phyloP scores from a whole-genome alignment of 768 basidiomycete genomes.

The Calocybe cyanea region DNA sequence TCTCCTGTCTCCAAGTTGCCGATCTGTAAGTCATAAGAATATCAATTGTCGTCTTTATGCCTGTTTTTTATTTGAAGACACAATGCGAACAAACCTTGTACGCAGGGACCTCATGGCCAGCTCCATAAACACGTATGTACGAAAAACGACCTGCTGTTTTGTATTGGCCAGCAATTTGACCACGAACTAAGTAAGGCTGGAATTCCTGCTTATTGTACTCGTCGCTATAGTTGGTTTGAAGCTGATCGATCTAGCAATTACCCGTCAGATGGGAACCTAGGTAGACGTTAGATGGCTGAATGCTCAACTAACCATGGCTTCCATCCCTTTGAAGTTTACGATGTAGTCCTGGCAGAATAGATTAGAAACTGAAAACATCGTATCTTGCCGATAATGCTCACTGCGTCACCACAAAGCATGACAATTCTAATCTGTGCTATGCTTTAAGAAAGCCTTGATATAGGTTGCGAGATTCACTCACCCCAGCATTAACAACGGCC shows the following conservation, averaged over 20 bases:
- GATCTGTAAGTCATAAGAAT: constrained; percentile 22
- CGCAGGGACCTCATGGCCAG: constrained; percentile 46
- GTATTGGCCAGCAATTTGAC: constrained; percentile 45
- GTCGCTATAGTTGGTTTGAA: constrained; percentile 42
- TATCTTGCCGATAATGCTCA: constrained; percentile 19
- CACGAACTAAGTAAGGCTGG: constrained; percentile 45
- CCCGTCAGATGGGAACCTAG: background rate
- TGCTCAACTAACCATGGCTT: constrained; percentile 42
- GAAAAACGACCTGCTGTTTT: constrained; percentile 59
- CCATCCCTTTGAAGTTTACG: constrained; percentile 51
- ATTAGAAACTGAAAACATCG: background rate
- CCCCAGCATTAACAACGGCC: constrained; percentile 55
- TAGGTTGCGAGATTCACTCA: constrained; percentile 18
- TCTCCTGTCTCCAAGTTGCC: constrained; percentile 34
- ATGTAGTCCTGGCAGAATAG: constrained; percentile 39
- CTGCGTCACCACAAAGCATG: constrained; percentile 55
- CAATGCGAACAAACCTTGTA: constrained; percentile 29
- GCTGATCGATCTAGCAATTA: constrained; percentile 34
- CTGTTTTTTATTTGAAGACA: background rate
- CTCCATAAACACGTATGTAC: constrained; percentile 48
- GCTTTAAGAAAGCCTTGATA: background rate
- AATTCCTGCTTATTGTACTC: constrained; percentile 40
- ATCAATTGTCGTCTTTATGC: background rate
- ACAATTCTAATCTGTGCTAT: constrained; percentile 39
- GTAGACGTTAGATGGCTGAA: background rate